phyloP scores from a whole-genome alignment of 306 rosid species.

The Ceratonia siliqua region DNA sequence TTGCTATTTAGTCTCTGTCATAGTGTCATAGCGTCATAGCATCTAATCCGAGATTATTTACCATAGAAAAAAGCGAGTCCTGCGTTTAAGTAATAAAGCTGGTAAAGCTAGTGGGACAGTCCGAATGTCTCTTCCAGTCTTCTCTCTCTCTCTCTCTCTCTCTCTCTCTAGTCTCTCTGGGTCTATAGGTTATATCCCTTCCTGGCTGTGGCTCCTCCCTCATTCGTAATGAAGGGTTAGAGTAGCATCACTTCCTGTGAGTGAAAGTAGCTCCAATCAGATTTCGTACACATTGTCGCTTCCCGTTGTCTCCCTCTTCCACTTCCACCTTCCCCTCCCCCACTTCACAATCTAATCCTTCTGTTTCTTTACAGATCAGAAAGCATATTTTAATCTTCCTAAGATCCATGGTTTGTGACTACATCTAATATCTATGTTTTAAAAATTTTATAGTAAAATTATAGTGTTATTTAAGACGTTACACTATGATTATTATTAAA shows the following conservation, averaged over 20 bases:
- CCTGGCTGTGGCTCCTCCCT: too few relatives aligned
- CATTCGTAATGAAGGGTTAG: slow-evolving; percentile 20
- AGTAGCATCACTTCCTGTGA: slow-evolving; percentile 15
- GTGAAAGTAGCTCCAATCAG: slow-evolving; percentile 6
- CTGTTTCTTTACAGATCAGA: too few relatives aligned
- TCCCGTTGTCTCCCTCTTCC: neutral
- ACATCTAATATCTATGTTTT: too few relatives aligned
- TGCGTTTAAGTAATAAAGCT: slow-evolving; percentile 41
- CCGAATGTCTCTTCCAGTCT: slow-evolving; percentile 94
- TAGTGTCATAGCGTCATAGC: too few relatives aligned
- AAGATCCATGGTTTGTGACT: too few relatives aligned
- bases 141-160: slow-evolving; percentile 27
- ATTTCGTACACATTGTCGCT: slow-evolving; percentile 18
- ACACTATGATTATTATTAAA: too few relatives aligned
- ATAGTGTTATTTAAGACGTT: too few relatives aligned
- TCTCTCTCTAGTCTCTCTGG: slow-evolving; percentile 11
- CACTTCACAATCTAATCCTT: too few relatives aligned
- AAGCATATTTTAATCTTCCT: too few relatives aligned
- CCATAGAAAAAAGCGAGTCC: neutral
- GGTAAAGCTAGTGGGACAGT: slow-evolving; percentile 85
- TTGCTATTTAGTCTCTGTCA: neutral
- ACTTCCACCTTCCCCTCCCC: neutral
- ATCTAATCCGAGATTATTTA: slow-evolving; percentile 35
- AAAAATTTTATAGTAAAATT: too few relatives aligned
- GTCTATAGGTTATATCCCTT: slow-evolving; percentile 11